These are phyloP conservation scores for Xylaria sp. DNA, from an alignment of 2,329 filamentous ascomycete species.

Conservation along the genomic window DNA sequence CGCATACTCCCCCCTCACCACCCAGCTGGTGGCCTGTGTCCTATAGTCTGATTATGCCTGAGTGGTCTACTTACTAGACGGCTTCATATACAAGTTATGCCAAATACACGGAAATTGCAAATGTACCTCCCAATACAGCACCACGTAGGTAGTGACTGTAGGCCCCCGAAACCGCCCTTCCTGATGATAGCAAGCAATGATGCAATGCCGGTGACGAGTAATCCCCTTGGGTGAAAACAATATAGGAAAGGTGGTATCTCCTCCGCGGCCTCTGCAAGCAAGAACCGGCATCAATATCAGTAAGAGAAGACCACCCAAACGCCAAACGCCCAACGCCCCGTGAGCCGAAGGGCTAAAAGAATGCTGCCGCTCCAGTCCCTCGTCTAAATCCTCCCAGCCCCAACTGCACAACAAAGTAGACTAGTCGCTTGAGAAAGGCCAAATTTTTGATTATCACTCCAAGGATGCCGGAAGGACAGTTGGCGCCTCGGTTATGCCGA, in stretches of 20 bases:
- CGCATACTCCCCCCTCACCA: conserved; percentile 16
- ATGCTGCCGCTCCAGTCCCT: conserved; percentile 38
- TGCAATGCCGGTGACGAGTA: conserved; percentile 21
- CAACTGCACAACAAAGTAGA: conserved; percentile 1
- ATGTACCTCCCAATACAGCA: conserved; percentile 20
- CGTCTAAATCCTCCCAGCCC: conserved; percentile 7
- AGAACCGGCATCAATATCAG: conserved; percentile 20
- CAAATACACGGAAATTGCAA: conserved; percentile 26
- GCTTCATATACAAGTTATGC: conserved; percentile 32
- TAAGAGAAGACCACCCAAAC: conserved; percentile 20
- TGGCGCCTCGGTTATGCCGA: conserved; percentile 5
- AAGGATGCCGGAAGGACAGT: conserved; percentile 2
- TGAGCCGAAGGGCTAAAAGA: conserved; percentile 21
- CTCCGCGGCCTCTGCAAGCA: conserved; percentile 40
- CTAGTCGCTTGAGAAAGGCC: conserved; percentile 6
- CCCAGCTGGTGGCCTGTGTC: not conserved
- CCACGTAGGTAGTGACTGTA: conserved; percentile 6
- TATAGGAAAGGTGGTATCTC: conserved; percentile 44
- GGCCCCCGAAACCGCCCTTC: conserved; percentile 18
- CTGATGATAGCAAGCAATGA: conserved; percentile 21
- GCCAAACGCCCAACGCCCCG: conserved; percentile 10
- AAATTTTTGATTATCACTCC: not conserved
- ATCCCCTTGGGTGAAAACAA: conserved; percentile 7
- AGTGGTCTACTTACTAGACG: conserved; percentile 20
- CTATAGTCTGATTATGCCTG: conserved; percentile 24